These are phyloP conservation scores for Vanderwaltozyma polyspora DNA, from an alignment of 805 yeast genomes.

Conservation along the genomic window DNA sequence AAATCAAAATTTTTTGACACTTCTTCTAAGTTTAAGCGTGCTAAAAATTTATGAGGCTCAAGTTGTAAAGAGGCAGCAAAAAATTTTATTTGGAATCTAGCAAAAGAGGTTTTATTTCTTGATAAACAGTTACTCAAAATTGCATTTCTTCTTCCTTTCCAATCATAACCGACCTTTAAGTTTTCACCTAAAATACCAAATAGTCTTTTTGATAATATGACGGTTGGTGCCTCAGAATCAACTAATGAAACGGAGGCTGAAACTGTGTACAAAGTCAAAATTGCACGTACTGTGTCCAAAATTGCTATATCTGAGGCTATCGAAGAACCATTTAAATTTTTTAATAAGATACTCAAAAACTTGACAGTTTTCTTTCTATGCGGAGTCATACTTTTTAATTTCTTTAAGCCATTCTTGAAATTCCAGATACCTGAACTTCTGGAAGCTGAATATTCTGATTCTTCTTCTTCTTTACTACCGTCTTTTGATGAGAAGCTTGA, in stretches of 20 bases:
- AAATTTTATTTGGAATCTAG: conserved; percentile 16
- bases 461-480: conserved; percentile 4
- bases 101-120: conserved; percentile 11
- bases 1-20: conserved; percentile 6
- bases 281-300: conserved; percentile 10
- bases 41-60: conserved; percentile 21
- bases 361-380: conserved; percentile 5
- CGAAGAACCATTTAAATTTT: conserved; percentile 11
- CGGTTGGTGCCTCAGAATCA: conserved; percentile 6
- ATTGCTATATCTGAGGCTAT: conserved; percentile 10
- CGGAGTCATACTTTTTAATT: conserved; percentile 10
- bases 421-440: conserved; percentile 4
- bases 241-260: conserved; percentile 8
- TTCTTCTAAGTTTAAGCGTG: conserved; percentile 12
- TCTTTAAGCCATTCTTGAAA: conserved; percentile 17
- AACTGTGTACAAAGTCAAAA: conserved; percentile 7
- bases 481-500: not conserved
- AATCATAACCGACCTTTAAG: conserved; percentile 10
- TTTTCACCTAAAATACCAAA: conserved; percentile 6
- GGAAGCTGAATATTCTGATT: conserved; percentile 1
- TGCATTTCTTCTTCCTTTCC: conserved; percentile 10
- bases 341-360: conserved; percentile 11
- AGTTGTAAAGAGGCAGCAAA: conserved; percentile 18
- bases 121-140: conserved; percentile 8
- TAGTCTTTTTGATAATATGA: conserved; percentile 6